Evolutionary conservation across 169 alveolate species (phyloP).

Genomic region (Cryptosporidium muris): DNA sequence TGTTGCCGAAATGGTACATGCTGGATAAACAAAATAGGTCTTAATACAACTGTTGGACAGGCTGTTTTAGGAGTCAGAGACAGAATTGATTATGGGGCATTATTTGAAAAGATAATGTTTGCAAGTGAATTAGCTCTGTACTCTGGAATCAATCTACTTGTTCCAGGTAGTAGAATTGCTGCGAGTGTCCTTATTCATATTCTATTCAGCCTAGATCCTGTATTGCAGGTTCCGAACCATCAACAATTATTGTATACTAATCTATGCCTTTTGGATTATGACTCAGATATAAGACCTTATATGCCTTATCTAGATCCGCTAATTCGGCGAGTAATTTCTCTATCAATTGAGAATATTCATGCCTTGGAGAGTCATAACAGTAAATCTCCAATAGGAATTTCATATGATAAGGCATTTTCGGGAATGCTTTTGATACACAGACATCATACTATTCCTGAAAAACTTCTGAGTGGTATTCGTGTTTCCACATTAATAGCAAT

Average conservation of each 20-base stretch:
- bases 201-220: slow-evolving; percentile 18
- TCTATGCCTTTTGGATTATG: slow-evolving; percentile 46
- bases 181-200: slow-evolving; percentile 34
- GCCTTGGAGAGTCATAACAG: slow-evolving; percentile 23
- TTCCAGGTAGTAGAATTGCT: slow-evolving; percentile 54
- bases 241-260: slow-evolving; percentile 28
- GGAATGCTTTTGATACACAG: slow-evolving; percentile 46
- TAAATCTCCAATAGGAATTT: neutral
- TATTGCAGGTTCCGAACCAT: slow-evolving; percentile 28
- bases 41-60: slow-evolving; percentile 48
- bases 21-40: slow-evolving; percentile 40
- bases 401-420: slow-evolving; percentile 17
- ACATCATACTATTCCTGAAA: slow-evolving; percentile 52
- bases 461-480: slow-evolving; percentile 23
- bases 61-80: slow-evolving; percentile 52
- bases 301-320: slow-evolving; percentile 60
- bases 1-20: slow-evolving; percentile 31
- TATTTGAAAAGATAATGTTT: slow-evolving; percentile 55
- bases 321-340: slow-evolving; percentile 18
- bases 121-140: slow-evolving; percentile 53
- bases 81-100: slow-evolving; percentile 23
- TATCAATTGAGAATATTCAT: slow-evolving; percentile 35
- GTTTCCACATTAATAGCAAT: slow-evolving; percentile 53
- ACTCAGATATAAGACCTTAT: slow-evolving; percentile 32
- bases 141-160: slow-evolving; percentile 30